Percentiles rank a stretch among this genome's conserved stretches.
Evolutionary conservation across 176 grass and related monocot species (phyloP).

Genomic region (Elymus sibiricus): DNA sequence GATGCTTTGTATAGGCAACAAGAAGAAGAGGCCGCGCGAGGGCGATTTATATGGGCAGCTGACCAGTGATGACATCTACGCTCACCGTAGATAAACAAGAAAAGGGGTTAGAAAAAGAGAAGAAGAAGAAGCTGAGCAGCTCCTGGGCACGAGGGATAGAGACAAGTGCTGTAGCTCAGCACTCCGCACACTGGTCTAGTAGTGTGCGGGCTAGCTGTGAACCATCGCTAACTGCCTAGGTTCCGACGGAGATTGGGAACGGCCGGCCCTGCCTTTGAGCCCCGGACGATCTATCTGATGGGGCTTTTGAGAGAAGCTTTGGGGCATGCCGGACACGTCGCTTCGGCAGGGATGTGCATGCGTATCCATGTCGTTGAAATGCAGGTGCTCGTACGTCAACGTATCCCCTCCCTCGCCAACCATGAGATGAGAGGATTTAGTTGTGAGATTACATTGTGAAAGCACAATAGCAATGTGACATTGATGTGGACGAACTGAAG

Average conservation of each 20-base stretch:
- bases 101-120: neutral
- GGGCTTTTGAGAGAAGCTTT: neutral
- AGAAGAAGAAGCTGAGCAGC: neutral
- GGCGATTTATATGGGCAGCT: slow-evolving; percentile 13
- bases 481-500: too few species aligned
- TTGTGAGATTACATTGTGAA: too few species aligned
- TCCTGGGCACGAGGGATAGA: neutral
- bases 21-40: neutral
- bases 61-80: neutral
- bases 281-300: neutral
- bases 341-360: neutral
- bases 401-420: too few species aligned
- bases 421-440: too few species aligned
- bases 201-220: slow-evolving; percentile 7
- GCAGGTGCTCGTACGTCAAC: too few species aligned
- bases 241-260: neutral
- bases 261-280: neutral
- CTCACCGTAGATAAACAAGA: neutral
- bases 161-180: neutral
- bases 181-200: neutral
- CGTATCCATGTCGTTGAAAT: neutral
- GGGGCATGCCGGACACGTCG: neutral
- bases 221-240: neutral
- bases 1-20: slow-evolving; percentile 4
- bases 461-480: too few species aligned